Base-by-base conservation (phyloP, 176 grass and related monocot genomes). In the Aegilops bicornis region DNA sequence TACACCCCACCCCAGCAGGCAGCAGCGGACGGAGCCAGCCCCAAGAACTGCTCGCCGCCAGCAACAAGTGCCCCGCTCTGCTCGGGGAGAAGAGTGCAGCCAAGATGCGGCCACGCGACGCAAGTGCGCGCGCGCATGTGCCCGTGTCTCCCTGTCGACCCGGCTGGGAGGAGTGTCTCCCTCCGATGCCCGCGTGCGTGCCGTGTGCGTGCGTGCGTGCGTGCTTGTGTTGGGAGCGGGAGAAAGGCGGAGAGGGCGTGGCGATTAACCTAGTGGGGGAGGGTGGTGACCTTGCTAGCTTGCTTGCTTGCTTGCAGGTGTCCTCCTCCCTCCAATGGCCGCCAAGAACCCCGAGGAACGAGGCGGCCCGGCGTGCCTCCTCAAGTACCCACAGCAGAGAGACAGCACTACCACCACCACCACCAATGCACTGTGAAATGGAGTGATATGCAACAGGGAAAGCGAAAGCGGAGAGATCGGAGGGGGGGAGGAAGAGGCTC, bases 341-440 rank as follows among this genome's bases (percentile, higher is more conserved):
- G 73, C 43, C 54, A 2, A 17, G 48, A 52, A 16, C 78, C 77
- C 60, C 68, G 78, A 58, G 54, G 12, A 24, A 8, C 11, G 36
- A 76, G 75, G 85, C 84, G 79, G 58, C 45, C 91, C 88, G 83
- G 85, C 87, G 78, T 95, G 82, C 84, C 85, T 83, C 87, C 90
- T 86, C 91, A 73, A 85, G 74, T 88, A 74, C 88, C 83, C 79
- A 17, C 73, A 76, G 40, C 24, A 50, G 48, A 52, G 42, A 43
- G 42, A 43, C 48, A 17, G 50, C 50, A 19, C 72, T 8, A 48
- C 40, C 69, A 82, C 82, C 64, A 81, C 64, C 69, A 29, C 36
- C 36, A 20, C 39, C 65, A 87, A 48, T 83, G 63, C 27, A 67
- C 45, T 33, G 88, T 43, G 82, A 79, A 15, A 63, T 73, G 70